Evolutionary conservation across 176 grass and related monocot genomes (phyloP).

Genomic region (Carex scoparia): DNA sequence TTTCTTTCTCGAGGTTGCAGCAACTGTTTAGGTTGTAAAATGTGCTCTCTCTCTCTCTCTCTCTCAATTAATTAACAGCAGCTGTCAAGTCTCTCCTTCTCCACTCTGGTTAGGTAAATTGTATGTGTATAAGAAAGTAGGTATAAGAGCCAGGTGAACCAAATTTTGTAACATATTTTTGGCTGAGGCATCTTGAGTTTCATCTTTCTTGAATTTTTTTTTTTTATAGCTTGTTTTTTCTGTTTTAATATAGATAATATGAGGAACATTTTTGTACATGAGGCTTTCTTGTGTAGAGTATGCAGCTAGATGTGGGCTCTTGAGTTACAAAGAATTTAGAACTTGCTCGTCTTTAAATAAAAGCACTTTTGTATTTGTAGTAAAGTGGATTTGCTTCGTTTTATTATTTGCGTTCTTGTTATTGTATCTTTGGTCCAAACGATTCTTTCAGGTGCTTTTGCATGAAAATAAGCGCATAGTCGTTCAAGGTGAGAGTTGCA

Average conservation of each 20-base stretch:
- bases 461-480: neutral
- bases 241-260: neutral
- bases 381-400: neutral
- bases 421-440: neutral
- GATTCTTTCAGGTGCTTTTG: neutral
- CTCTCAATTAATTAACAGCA: too few relatives aligned
- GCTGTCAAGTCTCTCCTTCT: neutral
- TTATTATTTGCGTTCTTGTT: neutral
- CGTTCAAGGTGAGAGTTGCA: neutral
- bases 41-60: too few relatives aligned
- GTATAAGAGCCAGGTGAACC: neutral
- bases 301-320: neutral
- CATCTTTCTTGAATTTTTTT: neutral
- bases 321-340: neutral
- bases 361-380: neutral
- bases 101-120: neutral
- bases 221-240: neutral
- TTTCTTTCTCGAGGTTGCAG: neutral
- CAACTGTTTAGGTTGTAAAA: neutral
- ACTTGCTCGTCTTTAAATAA: neutral
- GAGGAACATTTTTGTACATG: constrained; percentile 9
- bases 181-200: neutral
- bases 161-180: constrained; percentile 17
- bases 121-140: neutral
- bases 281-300: neutral